phyloP scores from a whole-genome alignment of 2,329 filamentous ascomycete genomes.

The Ambrosiella cleistominuta region DNA sequence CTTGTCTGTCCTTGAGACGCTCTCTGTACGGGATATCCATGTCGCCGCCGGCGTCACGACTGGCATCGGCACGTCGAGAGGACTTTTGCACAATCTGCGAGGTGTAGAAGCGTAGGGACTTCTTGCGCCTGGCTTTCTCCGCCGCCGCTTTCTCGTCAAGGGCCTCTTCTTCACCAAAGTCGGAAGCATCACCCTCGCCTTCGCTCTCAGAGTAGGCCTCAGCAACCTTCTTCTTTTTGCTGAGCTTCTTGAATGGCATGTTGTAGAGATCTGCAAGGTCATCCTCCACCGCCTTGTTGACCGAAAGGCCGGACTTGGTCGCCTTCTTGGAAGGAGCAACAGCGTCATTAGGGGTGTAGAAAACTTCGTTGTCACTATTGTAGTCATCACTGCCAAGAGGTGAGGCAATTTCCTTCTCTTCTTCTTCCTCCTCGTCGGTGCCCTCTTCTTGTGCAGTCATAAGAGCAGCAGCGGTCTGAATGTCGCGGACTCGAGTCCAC shows the following conservation, averaged over 20 bases:
- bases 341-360: slow-evolving; percentile 14
- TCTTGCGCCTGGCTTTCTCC: slow-evolving; percentile 79
- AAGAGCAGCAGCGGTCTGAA: slow-evolving; percentile 32
- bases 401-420: slow-evolving; percentile 13
- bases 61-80: slow-evolving; percentile 61
- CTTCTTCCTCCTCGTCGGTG: neutral
- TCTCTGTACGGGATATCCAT: slow-evolving; percentile 77
- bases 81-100: slow-evolving; percentile 92
- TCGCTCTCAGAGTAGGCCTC: slow-evolving; percentile 18
- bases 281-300: slow-evolving; percentile 48
- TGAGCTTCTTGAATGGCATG: slow-evolving; percentile 31
- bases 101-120: slow-evolving; percentile 91
- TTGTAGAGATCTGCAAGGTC: slow-evolving; percentile 52
- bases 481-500: slow-evolving; percentile 56
- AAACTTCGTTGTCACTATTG: slow-evolving; percentile 17
- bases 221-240: slow-evolving; percentile 31
- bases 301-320: slow-evolving; percentile 27
- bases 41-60: slow-evolving; percentile 60
- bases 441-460: neutral
- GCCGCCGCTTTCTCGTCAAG: slow-evolving; percentile 64
- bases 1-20: slow-evolving; percentile 68
- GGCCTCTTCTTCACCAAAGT: slow-evolving; percentile 79
- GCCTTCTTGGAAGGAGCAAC: slow-evolving; percentile 19
- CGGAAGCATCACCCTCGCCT: slow-evolving; percentile 50
- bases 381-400: slow-evolving; percentile 17